Evolutionary conservation across 768 basidiomycete species (phyloP).

Genomic region (Boletus speciosus): DNA sequence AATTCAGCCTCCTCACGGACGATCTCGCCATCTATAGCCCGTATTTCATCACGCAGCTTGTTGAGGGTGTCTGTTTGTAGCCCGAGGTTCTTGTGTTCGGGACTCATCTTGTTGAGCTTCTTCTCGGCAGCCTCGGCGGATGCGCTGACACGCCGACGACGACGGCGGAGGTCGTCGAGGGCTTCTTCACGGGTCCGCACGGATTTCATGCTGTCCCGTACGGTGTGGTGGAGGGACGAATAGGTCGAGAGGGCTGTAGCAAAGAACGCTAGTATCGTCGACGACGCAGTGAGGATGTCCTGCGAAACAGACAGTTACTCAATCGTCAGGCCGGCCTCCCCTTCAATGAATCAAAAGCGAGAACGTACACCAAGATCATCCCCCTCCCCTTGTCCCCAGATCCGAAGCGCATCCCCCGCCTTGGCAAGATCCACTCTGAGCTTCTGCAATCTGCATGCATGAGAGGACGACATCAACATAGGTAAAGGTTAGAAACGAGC

Average conservation of each 20-base stretch:
- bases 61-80: conserved; percentile 72
- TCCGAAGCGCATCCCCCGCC: conserved; percentile 66
- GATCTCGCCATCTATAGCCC: conserved; percentile 76
- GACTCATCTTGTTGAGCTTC: conserved; percentile 86
- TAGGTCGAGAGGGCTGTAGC: conserved; percentile 65
- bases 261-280: conserved; percentile 63
- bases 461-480: background rate
- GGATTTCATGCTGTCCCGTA: conserved; percentile 67
- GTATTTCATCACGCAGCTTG: conserved; percentile 71
- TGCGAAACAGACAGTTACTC: conserved; percentile 26
- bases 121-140: conserved; percentile 83
- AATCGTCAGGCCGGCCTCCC: background rate
- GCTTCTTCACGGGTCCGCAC: conserved; percentile 82
- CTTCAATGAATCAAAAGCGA: background rate
- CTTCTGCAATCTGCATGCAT: conserved; percentile 50
- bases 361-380: conserved; percentile 71
- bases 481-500: background rate
- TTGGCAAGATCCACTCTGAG: conserved; percentile 63
- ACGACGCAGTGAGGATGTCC: conserved; percentile 74
- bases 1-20: conserved; percentile 75
- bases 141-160: conserved; percentile 58
- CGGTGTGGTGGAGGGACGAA: conserved; percentile 62
- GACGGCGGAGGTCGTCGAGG: conserved; percentile 71
- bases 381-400: conserved; percentile 77
- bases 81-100: conserved; percentile 80